A percentile compares a stretch with the other conserved stretches of the same genome.
These are phyloP conservation scores for Malassezia psittaci DNA, from an alignment of 1,284 basidiomycete species.

Conservation along the genomic window DNA sequence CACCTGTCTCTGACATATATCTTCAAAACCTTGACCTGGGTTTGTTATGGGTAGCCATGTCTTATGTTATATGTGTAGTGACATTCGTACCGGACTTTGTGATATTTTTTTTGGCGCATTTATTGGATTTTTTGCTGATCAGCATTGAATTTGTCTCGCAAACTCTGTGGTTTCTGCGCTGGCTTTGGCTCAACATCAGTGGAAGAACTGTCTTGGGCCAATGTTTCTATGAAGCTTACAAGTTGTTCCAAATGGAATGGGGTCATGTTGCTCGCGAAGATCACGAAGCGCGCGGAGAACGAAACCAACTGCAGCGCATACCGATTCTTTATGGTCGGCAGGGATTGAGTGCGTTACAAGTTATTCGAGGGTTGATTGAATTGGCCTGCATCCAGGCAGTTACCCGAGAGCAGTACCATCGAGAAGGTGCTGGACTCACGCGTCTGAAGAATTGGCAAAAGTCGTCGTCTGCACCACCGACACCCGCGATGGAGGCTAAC, in stretches of 20 bases:
- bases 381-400: constrained; percentile 38
- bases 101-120: constrained; percentile 38
- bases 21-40: not conserved
- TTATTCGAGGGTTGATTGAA: constrained; percentile 36
- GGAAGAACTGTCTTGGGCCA: constrained; percentile 38
- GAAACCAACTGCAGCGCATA: not conserved
- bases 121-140: constrained; percentile 29
- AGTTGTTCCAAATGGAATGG: constrained; percentile 39
- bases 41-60: constrained; percentile 1
- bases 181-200: constrained; percentile 36
- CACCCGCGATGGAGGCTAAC: not conserved
- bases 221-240: constrained; percentile 33
- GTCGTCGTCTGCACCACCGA: not conserved
- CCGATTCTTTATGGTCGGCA: constrained; percentile 18
- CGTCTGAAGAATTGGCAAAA: constrained; percentile 16
- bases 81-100: constrained; percentile 21
- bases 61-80: constrained; percentile 1
- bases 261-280: constrained; percentile 38
- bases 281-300: constrained; percentile 32
- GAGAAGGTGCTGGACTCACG: constrained; percentile 35
- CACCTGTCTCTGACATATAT: too few relatives aligned
- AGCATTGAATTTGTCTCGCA: constrained; percentile 22
- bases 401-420: constrained; percentile 32
- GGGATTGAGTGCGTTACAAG: constrained; percentile 35
- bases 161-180: constrained; percentile 37